A percentile compares a stretch with the other conserved stretches of the same genome.
These are phyloP conservation scores for Hamamelis virginiana DNA, from an alignment of 164 flowering plant species.

Conservation along the genomic window DNA sequence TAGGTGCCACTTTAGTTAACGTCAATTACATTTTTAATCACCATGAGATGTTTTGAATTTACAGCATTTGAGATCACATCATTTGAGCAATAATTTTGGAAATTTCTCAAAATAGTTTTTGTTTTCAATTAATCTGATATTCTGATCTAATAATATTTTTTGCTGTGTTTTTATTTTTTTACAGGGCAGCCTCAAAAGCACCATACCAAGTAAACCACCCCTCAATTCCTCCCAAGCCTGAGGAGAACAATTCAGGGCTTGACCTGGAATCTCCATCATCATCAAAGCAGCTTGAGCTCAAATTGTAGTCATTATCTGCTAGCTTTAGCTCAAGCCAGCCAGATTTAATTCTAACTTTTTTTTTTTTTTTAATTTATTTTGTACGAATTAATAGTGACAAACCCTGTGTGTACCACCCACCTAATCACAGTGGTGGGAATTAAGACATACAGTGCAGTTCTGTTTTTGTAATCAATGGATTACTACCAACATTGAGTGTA, in stretches of 20 bases:
- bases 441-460: no score
- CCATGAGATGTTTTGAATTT: no score
- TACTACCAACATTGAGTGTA: no score
- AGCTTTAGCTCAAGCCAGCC: no score
- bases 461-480: no score
- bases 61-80: no score
- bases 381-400: no score
- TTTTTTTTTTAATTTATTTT: background rate
- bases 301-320: constrained; percentile 3
- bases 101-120: background rate
- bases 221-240: constrained; percentile 20
- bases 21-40: no score
- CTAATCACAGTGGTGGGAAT: no score
- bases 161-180: background rate
- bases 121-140: background rate
- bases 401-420: no score
- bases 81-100: no score
- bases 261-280: constrained; percentile 15
- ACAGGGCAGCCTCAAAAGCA: constrained; percentile 38
- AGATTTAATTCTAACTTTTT: background rate
- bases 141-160: background rate
- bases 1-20: no score
- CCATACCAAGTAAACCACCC: constrained; percentile 39
- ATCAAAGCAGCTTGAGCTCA: constrained; percentile 30
- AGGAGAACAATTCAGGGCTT: background rate